Evolutionary conservation across 768 basidiomycete species (phyloP).

Genomic region (Leccinum variicolor): DNA sequence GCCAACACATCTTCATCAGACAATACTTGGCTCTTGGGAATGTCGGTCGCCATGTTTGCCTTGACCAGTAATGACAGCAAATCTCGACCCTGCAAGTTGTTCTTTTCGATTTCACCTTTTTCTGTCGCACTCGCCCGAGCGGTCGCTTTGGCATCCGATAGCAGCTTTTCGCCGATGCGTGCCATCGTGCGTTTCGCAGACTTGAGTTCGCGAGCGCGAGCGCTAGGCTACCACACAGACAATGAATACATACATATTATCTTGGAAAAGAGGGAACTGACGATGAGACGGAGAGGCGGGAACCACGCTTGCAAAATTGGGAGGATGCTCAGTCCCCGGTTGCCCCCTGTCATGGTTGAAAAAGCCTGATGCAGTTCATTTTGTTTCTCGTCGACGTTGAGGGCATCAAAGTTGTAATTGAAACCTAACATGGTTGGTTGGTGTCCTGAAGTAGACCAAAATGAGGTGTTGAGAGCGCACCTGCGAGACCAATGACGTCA

Average conservation of each 20-base stretch:
- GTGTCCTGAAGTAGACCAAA: neutral
- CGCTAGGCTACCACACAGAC: conserved; percentile 19
- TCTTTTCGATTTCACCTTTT: conserved; percentile 32
- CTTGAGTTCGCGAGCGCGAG: conserved; percentile 9
- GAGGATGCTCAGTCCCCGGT: conserved; percentile 15
- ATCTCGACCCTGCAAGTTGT: conserved; percentile 43
- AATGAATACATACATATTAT: neutral
- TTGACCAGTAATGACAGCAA: conserved; percentile 33
- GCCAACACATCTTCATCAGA: conserved; percentile 60
- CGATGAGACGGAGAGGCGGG: conserved; percentile 38
- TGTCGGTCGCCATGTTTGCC: conserved; percentile 40
- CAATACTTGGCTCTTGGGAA: conserved; percentile 51
- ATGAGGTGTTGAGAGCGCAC: conserved; percentile 19
- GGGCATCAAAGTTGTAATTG: conserved; percentile 33
- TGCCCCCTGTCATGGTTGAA: conserved; percentile 18
- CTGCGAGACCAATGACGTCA: conserved; percentile 35
- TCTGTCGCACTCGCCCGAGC: conserved; percentile 23
- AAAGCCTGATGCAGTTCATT: conserved; percentile 34
- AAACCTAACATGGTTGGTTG: conserved; percentile 29
- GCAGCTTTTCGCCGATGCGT: conserved; percentile 48
- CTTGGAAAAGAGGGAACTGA: conserved; percentile 18
- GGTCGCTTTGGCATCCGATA: conserved; percentile 44
- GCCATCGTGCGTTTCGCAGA: conserved; percentile 40
- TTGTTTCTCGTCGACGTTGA: conserved; percentile 19
- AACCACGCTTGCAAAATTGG: conserved; percentile 33